Evolutionary conservation across 345 rosid genomes (phyloP).

Genomic region (Nephelium lappaceum): DNA sequence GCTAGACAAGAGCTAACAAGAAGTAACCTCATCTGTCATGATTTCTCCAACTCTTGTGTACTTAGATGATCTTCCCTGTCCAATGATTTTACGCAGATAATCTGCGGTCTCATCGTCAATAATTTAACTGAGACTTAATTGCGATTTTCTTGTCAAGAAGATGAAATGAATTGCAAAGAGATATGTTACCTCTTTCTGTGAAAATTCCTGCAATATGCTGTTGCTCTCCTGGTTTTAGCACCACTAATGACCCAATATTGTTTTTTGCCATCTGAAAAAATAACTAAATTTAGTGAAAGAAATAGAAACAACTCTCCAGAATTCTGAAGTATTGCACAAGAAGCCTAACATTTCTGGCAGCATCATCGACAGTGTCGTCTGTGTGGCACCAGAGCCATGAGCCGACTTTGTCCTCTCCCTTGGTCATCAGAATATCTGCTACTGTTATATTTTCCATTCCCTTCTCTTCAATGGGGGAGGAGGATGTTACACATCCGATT

Average conservation of each 20-base stretch:
- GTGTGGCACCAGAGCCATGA: constrained; percentile 71
- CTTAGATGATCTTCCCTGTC: constrained; percentile 64
- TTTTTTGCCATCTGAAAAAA: constrained; percentile 83
- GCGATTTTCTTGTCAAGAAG: not conserved
- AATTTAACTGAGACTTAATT: not conserved
- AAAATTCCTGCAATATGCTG: constrained; percentile 78
- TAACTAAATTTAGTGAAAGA: not conserved
- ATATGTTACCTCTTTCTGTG: constrained; percentile 76
- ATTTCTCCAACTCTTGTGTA: constrained; percentile 78
- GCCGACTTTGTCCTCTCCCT: constrained; percentile 53
- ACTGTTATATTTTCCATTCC: constrained; percentile 81
- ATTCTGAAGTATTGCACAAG: constrained; percentile 4
- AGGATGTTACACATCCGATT: constrained; percentile 34
- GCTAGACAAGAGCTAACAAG: not conserved
- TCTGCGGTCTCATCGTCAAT: constrained; percentile 45
- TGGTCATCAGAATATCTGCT: constrained; percentile 68
- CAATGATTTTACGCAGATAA: constrained; percentile 70
- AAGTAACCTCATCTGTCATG: constrained; percentile 75
- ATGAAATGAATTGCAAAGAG: not conserved
- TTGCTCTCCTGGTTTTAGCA: constrained; percentile 78
- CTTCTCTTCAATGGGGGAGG: constrained; percentile 46
- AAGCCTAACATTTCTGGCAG: constrained; percentile 63
- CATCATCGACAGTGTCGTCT: constrained; percentile 71
- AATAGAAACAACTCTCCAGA: not conserved
- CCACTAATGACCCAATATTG: constrained; percentile 84